Percentiles rank a stretch among this genome's conserved stretches.
phyloP scores from a whole-genome alignment of 257 asterid genomes.

The Nicotiana knightiana region DNA sequence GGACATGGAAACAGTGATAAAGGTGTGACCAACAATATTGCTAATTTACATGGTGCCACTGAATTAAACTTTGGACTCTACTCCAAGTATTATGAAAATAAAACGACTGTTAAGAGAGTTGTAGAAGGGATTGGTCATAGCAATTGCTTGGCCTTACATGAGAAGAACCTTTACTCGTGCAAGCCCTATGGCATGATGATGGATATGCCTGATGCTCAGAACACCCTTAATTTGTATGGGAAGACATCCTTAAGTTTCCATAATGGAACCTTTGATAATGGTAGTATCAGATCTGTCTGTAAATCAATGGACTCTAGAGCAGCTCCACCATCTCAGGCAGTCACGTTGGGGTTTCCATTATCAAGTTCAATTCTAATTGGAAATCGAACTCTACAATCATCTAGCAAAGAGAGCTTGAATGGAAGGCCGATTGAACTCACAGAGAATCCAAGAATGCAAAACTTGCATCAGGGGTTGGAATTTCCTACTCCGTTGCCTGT shows the following conservation, averaged over 20 bases:
- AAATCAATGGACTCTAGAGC: conserved; percentile 17
- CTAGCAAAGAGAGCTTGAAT: conserved; percentile 12
- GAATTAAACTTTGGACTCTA: conserved; percentile 24
- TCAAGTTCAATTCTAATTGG: conserved; percentile 23
- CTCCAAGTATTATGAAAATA: conserved; percentile 19
- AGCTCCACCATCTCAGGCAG: conserved; percentile 11
- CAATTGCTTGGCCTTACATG: conserved; percentile 25
- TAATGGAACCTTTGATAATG: conserved; percentile 16
- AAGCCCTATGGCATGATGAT: conserved; percentile 20
- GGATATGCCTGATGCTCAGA: conserved; percentile 22
- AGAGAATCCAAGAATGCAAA: conserved; percentile 23
- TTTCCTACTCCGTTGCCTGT: conserved; percentile 15
- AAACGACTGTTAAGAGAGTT: conserved; percentile 22
- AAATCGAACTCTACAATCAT: conserved; percentile 17
- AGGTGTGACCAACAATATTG: conserved; percentile 8
- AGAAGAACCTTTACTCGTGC: conserved; percentile 15
- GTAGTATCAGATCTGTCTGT: conserved; percentile 19
- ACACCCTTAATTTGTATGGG: conserved; percentile 24
- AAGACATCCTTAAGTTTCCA: conserved; percentile 22
- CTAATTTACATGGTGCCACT: conserved; percentile 23
- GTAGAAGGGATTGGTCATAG: conserved; percentile 21
- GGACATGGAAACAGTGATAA: conserved; percentile 20
- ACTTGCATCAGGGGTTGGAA: conserved; percentile 23
- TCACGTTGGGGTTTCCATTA: conserved; percentile 16
- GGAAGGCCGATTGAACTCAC: conserved; percentile 16